Base-by-base conservation (phyloP, 2,329 filamentous ascomycete genomes). In the Penicillium sclerotigenum region DNA sequence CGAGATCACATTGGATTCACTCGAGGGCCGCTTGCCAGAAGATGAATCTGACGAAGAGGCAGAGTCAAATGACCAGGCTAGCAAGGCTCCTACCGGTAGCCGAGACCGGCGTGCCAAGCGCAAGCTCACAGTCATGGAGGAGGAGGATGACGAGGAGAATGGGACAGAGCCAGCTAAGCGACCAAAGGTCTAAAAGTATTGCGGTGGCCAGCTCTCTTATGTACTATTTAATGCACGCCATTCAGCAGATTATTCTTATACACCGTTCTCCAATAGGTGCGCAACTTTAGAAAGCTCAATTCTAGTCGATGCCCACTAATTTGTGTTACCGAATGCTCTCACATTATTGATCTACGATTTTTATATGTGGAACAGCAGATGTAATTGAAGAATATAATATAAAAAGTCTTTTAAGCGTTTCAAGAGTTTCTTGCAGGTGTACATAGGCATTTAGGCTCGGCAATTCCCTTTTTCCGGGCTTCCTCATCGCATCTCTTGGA, bases 1-100 rank as follows among this genome's bases (percentile, higher is more conserved):
- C 68, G 79, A 81, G 54, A 76, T 79, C 54, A 72, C 84, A 43
- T 68, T 87, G 16, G 80, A 71, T 26, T 61, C 59, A 10, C 52
- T 66, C 3, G 52, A 60, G 48, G 57, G 58, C n/a, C 68, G 63
- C 20, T 43, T 62, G 45, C 58, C 58, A 26, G 47, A 55, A 13
- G 40, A 14, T 5, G 65, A 56, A 18, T 43, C 59, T 13, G 47
- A 58, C 11, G 60, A 57, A 20, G 52, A 61, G 31, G 38, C 31
- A 33, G 47, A 52, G n/a, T 28, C 26, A 33, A 41, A 41, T 7
- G 28, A 40, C 0, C 29, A 41, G 28, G 29, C 20, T 5, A 33
- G 45, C 20, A 54, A 49, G 20, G 52, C 50, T 49, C 47, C 51
- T 11, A 47, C 47, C 14, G 45, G 54, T 22, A 59, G 59, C 33